Percentiles rank a stretch among this genome's conserved stretches.
phyloP scores from a whole-genome alignment of 352 stramenopile genomes.

The Blastocystis sp. region DNA sequence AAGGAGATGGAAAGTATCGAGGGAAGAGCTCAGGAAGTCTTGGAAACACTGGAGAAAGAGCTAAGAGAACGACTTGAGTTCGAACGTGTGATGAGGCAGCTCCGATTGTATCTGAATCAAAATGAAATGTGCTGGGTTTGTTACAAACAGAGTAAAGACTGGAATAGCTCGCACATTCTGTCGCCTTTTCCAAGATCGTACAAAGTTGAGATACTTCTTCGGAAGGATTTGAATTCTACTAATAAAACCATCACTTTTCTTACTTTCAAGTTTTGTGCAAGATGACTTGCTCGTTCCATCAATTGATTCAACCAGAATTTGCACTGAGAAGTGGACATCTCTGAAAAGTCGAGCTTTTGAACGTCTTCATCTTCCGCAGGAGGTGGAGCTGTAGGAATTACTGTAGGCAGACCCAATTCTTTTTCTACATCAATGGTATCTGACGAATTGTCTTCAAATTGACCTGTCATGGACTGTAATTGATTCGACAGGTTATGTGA shows the following conservation, averaged over 20 bases:
- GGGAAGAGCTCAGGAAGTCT: background rate
- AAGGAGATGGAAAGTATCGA: background rate
- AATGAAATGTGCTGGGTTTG: conserved; percentile 1
- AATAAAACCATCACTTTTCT: background rate
- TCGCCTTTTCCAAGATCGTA: background rate
- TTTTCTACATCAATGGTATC: background rate
- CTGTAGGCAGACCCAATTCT: background rate
- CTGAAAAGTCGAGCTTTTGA: background rate
- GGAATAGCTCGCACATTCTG: background rate
- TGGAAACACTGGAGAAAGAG: background rate
- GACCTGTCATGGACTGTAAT: too few species aligned
- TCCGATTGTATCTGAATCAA: background rate
- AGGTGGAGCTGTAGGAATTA: too few species aligned
- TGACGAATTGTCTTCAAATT: background rate
- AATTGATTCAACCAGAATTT: background rate
- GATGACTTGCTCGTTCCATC: background rate
- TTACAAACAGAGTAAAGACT: background rate
- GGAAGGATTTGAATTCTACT: background rate
- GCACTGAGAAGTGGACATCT: background rate
- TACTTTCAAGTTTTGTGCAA: background rate
- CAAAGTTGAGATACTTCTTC: background rate
- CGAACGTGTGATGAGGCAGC: conserved; percentile 1
- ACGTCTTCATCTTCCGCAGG: background rate
- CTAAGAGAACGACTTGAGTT: background rate
- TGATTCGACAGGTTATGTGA: too few species aligned